Percentiles rank a stretch among this genome's conserved stretches.
These are phyloP conservation scores for Teratosphaeria pseudoeucalypti DNA, from an alignment of 2,329 filamentous ascomycete genomes.

Conservation along the genomic window DNA sequence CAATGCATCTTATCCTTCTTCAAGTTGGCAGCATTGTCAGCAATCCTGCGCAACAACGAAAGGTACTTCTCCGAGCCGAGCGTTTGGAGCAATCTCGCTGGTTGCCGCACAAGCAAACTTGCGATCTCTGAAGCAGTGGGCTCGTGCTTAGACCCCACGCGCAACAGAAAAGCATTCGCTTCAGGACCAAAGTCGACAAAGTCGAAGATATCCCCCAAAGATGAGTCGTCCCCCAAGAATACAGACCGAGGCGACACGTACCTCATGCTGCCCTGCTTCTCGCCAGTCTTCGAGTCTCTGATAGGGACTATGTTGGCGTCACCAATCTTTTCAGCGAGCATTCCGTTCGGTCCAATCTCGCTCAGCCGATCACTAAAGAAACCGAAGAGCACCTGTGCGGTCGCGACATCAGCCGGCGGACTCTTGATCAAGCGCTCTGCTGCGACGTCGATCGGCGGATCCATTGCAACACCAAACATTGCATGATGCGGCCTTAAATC, in stretches of 20 bases:
- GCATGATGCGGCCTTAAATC: conserved; percentile 71
- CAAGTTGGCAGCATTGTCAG: conserved; percentile 58
- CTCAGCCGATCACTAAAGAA: conserved; percentile 72
- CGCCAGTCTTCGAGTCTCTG: conserved; percentile 5
- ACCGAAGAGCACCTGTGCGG: conserved; percentile 63
- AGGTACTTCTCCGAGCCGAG: conserved; percentile 84
- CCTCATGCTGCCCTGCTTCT: conserved; percentile 28
- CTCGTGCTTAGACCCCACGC: conserved; percentile 82
- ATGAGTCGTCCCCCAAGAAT: conserved; percentile 63
- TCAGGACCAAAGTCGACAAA: conserved; percentile 89
- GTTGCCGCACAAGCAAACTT: conserved; percentile 70
- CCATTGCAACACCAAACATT: conserved; percentile 75
- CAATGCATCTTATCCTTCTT: conserved; percentile 73
- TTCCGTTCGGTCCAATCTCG: conserved; percentile 53
- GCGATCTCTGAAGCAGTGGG: conserved; percentile 82
- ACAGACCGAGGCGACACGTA: conserved; percentile 61
- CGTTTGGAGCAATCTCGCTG: conserved; percentile 67
- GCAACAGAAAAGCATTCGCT: conserved; percentile 79
- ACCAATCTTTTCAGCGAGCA: conserved; percentile 50
- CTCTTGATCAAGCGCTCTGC: conserved; percentile 60
- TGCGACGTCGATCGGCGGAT: conserved; percentile 71
- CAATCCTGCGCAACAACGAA: conserved; percentile 67
- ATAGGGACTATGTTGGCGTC: conserved; percentile 65
- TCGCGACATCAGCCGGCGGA: conserved; percentile 56
- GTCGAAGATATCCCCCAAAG: conserved; percentile 87